Evolutionary conservation across 257 asterid genomes (phyloP), one percentile per base, ranked within the genome.

Genomic region (Thymus quinquecostatus): DNA sequence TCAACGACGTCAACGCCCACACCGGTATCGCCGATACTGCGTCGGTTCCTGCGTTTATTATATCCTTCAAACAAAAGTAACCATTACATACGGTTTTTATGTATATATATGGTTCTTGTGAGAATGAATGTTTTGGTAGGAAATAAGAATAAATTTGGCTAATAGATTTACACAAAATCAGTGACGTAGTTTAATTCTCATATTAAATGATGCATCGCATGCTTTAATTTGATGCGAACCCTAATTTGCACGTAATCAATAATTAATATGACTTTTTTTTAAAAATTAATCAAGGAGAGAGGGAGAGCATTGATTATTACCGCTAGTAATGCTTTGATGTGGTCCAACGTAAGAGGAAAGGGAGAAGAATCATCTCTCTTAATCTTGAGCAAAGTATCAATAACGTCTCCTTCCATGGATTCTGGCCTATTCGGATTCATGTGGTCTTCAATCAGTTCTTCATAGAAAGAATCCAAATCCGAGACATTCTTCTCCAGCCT

Each of bases 1-100:
- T 54, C 3, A 81, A 63, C 14, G 48, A 70, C 2, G 83, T 63
- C 83, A 81, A n/a, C 10, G 66, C 79, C 86, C 86, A 82, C n/a
- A 58, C 68, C 30, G 30, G 0, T n/a, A 40, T 30, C 2, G 76
- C 69, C 41, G 77, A 40, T 10, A 5, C 2, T 2, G 83, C 45
- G 51, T 81, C 83, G 0, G 68, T 78, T 28, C 81, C 83, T 5
- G 64, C 82, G 8, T 34, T 9, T 51, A 81, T 67, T 27, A 81
- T 58, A 33, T 79, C 40, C 86, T 82, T 79, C 45, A 14, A 49
- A 13, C 40, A 40, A 14, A 21, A 21, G 21, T 21, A 21, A 21
- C 21, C 21, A 21, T 21, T 21, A 21, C 0, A 21, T 21, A 21
- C 21, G 21, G 21, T 21, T 21, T 21, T 21, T 0, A 21, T 21